These are phyloP conservation scores for Litsea cubeba DNA, from an alignment of 164 flowering plant species.

Conservation along the genomic window DNA sequence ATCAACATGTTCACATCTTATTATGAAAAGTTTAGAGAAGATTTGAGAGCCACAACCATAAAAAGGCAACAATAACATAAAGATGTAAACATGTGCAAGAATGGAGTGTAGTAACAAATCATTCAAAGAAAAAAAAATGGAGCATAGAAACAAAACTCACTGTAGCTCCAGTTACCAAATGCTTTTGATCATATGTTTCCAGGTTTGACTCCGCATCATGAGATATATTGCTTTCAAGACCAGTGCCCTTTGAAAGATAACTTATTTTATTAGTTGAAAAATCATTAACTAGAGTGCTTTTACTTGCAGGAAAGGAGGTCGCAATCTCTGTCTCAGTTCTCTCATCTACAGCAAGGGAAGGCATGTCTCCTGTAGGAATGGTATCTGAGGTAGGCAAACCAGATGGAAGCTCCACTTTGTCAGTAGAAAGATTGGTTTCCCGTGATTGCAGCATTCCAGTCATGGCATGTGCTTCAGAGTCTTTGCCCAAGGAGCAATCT, in stretches of 20 bases:
- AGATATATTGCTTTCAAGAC: not conserved
- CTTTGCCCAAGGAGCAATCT: too few relatives aligned
- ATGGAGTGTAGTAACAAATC: too few relatives aligned
- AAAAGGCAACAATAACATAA: too few relatives aligned
- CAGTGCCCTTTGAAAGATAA: not conserved
- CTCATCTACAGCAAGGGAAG: too few relatives aligned
- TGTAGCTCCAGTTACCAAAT: not conserved
- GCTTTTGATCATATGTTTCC: not conserved
- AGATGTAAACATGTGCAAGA: too few relatives aligned
- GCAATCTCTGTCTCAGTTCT: too few relatives aligned
- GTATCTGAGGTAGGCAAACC: too few relatives aligned
- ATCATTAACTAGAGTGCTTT: not conserved
- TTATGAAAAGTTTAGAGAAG: too few relatives aligned
- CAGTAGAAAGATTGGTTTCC: not conserved
- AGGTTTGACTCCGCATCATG: not conserved
- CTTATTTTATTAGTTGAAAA: not conserved
- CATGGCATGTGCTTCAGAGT: not conserved
- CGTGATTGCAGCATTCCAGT: not conserved
- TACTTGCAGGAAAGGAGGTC: not conserved
- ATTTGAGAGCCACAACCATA: too few relatives aligned
- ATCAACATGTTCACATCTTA: too few relatives aligned
- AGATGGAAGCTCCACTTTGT: not conserved
- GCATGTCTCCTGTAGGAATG: too few relatives aligned
- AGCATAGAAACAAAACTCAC: not conserved
- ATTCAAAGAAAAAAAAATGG: too few relatives aligned